A percentile compares a stretch with the other conserved stretches of the same genome.
phyloP scores from a whole-genome alignment of 345 rosid species.

The Carallia pectinifolia region DNA sequence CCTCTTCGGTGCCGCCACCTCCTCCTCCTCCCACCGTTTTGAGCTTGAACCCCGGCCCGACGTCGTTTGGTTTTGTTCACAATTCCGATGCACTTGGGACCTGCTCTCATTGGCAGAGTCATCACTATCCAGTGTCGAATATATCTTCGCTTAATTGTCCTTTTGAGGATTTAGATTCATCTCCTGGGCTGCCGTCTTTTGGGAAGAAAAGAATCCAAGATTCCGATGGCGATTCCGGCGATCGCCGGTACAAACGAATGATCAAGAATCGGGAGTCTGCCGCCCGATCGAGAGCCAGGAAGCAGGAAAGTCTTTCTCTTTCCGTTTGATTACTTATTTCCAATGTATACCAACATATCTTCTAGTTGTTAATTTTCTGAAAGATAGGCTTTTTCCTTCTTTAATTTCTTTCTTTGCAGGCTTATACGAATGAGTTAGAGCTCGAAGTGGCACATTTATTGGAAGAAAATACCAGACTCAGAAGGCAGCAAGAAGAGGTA shows the following conservation, averaged over 20 bases:
- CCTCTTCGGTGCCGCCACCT: constrained; percentile 25
- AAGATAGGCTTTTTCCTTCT: not conserved
- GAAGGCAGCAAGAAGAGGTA: constrained; percentile 64
- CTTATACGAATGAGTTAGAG: constrained; percentile 67
- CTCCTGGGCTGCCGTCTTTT: constrained; percentile 30
- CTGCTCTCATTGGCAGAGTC: constrained; percentile 28
- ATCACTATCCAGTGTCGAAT: constrained; percentile 24
- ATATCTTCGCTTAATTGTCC: constrained; percentile 25
- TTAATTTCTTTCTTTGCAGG: constrained; percentile 37
- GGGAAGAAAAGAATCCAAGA: constrained; percentile 51
- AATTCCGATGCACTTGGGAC: constrained; percentile 33
- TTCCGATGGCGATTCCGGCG: constrained; percentile 36
- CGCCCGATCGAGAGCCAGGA: constrained; percentile 81
- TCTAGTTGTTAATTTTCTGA: not conserved
- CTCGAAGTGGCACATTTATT: constrained; percentile 46
- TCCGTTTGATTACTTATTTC: not conserved
- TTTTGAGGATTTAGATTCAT: constrained; percentile 37
- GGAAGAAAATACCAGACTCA: constrained; percentile 68
- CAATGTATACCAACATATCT: not conserved
- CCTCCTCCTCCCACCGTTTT: constrained; percentile 51
- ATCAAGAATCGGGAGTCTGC: constrained; percentile 88
- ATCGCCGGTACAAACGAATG: constrained; percentile 62
- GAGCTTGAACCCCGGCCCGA: constrained; percentile 50
- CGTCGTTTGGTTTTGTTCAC: constrained; percentile 52
- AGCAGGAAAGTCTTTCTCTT: constrained; percentile 48